These are phyloP conservation scores for Kurtzmaniella fragi DNA, from an alignment of 805 yeast species.

Conservation along the genomic window DNA sequence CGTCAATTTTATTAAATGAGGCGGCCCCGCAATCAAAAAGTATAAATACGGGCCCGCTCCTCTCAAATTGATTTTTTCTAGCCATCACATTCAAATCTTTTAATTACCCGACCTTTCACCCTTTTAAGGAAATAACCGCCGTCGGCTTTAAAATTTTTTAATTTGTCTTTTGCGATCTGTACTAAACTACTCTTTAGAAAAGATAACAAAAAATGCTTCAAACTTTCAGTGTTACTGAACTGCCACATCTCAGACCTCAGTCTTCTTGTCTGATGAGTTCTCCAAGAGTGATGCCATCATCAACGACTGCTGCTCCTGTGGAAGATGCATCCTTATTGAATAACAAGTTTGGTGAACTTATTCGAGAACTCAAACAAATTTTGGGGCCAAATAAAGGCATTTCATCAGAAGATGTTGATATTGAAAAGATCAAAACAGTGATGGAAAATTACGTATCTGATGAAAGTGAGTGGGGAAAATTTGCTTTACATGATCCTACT, in stretches of 20 bases:
- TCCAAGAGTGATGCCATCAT: not conserved
- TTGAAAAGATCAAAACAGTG: conserved; percentile 36
- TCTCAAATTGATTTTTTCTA: not conserved
- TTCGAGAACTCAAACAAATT: conserved; percentile 19
- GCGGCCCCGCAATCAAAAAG: no score
- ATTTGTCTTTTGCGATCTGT: no score
- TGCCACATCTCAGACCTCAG: conserved; percentile 2
- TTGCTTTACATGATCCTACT: conserved; percentile 48
- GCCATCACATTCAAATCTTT: no score
- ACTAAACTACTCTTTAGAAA: no score
- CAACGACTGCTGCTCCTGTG: not conserved
- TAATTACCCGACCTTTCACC: no score
- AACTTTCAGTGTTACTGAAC: not conserved
- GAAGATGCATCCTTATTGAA: conserved; percentile 1
- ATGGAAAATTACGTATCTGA: conserved; percentile 46
- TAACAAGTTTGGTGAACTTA: conserved; percentile 20
- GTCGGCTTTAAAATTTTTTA: no score
- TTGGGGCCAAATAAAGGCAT: conserved; percentile 30
- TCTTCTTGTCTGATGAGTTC: not conserved
- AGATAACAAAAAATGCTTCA: no score
- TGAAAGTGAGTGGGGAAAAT: conserved; percentile 53
- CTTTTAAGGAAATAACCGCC: no score
- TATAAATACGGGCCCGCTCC: not conserved
- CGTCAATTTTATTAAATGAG: no score
- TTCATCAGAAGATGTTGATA: conserved; percentile 48